Evolutionary conservation across 305 asterid species (phyloP), one percentile per base, ranked within the genome.

Genomic region (Ilex paraguariensis): DNA sequence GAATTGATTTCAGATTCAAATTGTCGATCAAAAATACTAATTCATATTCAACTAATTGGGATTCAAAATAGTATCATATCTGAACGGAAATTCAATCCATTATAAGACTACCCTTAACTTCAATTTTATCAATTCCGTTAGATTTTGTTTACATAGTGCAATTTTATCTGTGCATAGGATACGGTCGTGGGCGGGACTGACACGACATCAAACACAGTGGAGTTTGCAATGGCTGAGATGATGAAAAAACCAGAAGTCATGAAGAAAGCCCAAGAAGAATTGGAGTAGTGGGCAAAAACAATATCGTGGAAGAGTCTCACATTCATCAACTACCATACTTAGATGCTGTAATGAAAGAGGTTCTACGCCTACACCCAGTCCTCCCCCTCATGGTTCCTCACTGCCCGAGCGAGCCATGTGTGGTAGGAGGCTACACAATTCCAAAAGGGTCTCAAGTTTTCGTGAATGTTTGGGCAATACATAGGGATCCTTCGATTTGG

Each of bases 401-500:
- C 15, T 10, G 88, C 77, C 92, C 95, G 11, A 81, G 87, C 63
- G 44, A 74, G 36, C 63, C 79, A 2, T 36, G 71, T 73, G 62
- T 16, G 3, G 76, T 89, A 0, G 82, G 78, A 2, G 83, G 88
- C 9, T 81, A 87, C 75, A 69, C 84, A 4, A 53, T 87, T 31
- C 90, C 90, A 0, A 59, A 76, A 57, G 88, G 94, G 2, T 54
- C 88, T 16, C 79, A 84, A 6, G 83, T 87, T 40, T 84, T 90
- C 16, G 56, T 87, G 45, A 90, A 87, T 4, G 90, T 79, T 10
- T 90, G 91, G 95, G 94, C 87, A 0, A 70, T 87, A 49, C 95
- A 87, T 13, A 44, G 86, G 60, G 95, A 87, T 36, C 85, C 95
- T 33, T 58, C 71, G 3, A 31, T 84, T 2, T 90, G 95, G 97